Percentiles rank a stretch among this genome's conserved stretches.
Conservation (phyloP, 306 rosid species). For the Dryas octopetala region DNA sequence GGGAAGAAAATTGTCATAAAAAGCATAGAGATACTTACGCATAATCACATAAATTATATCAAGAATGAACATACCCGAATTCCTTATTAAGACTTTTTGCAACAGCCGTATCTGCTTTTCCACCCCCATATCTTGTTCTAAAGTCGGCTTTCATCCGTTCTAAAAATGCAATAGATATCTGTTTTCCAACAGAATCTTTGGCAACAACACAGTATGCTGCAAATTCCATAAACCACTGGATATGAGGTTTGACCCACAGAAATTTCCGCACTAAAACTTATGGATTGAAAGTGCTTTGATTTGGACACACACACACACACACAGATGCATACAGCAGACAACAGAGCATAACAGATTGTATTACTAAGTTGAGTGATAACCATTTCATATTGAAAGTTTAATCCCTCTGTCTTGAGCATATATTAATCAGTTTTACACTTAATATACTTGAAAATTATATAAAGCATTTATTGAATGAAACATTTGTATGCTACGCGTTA, state of each 20-base stretch:
- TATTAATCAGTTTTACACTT: not conserved
- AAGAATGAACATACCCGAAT: constrained; percentile 63
- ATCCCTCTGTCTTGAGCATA: not conserved
- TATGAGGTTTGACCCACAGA: constrained; percentile 9
- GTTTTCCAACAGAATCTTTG: constrained; percentile 81
- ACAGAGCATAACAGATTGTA: not conserved
- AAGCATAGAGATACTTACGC: constrained; percentile 5
- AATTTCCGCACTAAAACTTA: not conserved
- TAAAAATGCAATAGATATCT: constrained; percentile 82
- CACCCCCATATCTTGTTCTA: constrained; percentile 84
- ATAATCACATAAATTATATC: constrained; percentile 11
- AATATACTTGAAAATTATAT: not conserved
- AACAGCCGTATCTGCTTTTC: constrained; percentile 82
- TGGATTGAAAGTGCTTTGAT: not conserved
- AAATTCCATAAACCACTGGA: constrained; percentile 31
- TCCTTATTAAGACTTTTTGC: constrained; percentile 94
- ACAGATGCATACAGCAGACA: not conserved
- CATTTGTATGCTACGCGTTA: not conserved
- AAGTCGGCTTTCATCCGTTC: constrained; percentile 87
- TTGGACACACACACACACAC: not conserved
- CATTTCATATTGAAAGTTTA: not conserved
- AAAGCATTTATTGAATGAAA: not conserved
- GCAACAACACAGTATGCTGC: constrained; percentile 97
- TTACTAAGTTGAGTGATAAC: not conserved
- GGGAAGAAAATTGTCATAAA: constrained; percentile 7